phyloP scores from a whole-genome alignment of 1,139 yeast species.

The Blastobotrys arbuscula region DNA sequence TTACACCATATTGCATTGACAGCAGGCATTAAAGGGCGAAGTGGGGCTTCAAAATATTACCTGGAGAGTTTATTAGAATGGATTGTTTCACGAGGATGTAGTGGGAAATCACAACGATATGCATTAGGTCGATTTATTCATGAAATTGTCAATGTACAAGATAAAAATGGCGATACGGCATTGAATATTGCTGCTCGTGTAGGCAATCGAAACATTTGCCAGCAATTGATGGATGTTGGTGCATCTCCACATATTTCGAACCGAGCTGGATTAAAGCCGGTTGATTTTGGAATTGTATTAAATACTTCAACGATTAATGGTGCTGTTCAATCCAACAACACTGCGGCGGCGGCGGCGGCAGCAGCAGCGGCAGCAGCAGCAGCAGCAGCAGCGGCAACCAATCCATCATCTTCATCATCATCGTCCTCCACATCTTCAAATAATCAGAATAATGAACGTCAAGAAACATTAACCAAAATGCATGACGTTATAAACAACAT shows the following conservation, averaged over 20 bases:
- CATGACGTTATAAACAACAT: slow-evolving; percentile 30
- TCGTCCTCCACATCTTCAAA: background rate
- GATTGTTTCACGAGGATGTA: slow-evolving; percentile 55
- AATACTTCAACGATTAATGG: background rate
- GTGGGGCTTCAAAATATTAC: slow-evolving; percentile 70
- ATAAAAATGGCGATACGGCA: slow-evolving; percentile 78
- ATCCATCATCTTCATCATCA: background rate
- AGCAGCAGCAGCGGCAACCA: background rate
- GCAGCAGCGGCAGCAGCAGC: background rate
- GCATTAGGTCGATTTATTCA: slow-evolving; percentile 57
- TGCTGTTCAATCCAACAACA: background rate
- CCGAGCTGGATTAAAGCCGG: slow-evolving; percentile 78
- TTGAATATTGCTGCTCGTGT: slow-evolving; percentile 86
- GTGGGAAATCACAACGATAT: slow-evolving; percentile 39
- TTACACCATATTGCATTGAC: slow-evolving; percentile 85
- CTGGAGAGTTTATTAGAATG: slow-evolving; percentile 73
- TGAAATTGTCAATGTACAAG: slow-evolving; percentile 69
- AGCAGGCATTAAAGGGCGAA: slow-evolving; percentile 65
- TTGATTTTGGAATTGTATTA: slow-evolving; percentile 60
- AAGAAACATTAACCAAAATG: slow-evolving; percentile 41
- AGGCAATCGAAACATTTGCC: slow-evolving; percentile 77
- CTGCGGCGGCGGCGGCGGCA: background rate
- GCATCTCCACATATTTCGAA: slow-evolving; percentile 78
- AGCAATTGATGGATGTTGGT: slow-evolving; percentile 73
- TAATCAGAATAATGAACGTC: slow-evolving; percentile 32